phyloP scores from a whole-genome alignment of 805 yeast genomes.

The Komagataella kurtzmanii region DNA sequence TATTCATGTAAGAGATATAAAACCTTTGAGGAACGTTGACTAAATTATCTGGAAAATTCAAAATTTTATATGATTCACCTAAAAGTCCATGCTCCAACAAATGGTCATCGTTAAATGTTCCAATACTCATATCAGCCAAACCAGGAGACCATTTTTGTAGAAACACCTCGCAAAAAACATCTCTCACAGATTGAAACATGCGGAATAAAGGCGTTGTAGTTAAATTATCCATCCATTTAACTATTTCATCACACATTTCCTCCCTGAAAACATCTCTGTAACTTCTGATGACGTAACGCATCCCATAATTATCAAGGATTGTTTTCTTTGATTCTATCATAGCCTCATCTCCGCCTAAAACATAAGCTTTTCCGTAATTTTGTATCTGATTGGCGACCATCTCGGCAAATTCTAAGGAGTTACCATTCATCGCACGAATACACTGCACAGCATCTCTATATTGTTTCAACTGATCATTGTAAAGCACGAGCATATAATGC shows the following conservation, averaged over 20 bases:
- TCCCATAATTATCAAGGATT: conserved; percentile 47
- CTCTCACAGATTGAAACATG: conserved; percentile 30
- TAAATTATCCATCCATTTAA: conserved; percentile 52
- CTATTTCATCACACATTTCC: conserved; percentile 63
- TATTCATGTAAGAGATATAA: background rate
- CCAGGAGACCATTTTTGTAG: conserved; percentile 54
- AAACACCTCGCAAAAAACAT: conserved; percentile 42
- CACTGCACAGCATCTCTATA: conserved; percentile 60
- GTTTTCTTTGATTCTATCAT: conserved; percentile 39
- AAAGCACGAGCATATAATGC: conserved; percentile 43
- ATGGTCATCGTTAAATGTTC: background rate
- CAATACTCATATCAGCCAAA: conserved; percentile 8
- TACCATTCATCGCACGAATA: conserved; percentile 49
- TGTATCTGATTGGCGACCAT: conserved; percentile 62
- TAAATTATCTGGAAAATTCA: background rate
- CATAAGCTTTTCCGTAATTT: conserved; percentile 53
- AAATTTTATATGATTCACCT: background rate
- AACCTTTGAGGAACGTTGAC: background rate
- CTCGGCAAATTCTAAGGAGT: conserved; percentile 48
- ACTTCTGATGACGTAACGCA: conserved; percentile 52
- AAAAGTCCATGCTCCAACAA: background rate
- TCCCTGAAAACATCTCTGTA: conserved; percentile 65
- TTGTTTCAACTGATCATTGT: conserved; percentile 74
- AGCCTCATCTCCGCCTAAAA: conserved; percentile 35
- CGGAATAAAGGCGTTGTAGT: conserved; percentile 39